These are phyloP conservation scores for Theileria annulata DNA, from an alignment of 169 alveolate genomes.

Conservation along the genomic window DNA sequence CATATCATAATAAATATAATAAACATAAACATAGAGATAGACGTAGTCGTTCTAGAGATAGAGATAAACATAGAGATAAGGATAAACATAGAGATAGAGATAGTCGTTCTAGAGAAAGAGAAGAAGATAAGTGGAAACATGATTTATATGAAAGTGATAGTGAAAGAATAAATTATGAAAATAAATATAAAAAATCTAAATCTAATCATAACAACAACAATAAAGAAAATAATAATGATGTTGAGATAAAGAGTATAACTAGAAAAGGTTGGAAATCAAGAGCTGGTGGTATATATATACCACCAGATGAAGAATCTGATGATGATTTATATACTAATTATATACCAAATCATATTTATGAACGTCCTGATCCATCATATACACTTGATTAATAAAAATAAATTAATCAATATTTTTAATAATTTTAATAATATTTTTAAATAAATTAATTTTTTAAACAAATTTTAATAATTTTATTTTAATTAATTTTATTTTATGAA, in stretches of 20 bases:
- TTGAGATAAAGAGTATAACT: background rate
- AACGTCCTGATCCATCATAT: constrained; percentile 1
- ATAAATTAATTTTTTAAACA: too few species aligned
- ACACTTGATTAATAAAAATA: background rate
- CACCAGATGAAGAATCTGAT: constrained; percentile 36
- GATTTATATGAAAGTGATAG: constrained; percentile 39
- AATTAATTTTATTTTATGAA: too few species aligned
- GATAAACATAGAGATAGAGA: background rate
- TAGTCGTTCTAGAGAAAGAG: background rate
- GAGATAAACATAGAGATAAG: background rate
- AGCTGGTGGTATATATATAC: constrained; percentile 68
- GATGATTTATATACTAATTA: constrained; percentile 38
- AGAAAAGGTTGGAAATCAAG: constrained; percentile 60
- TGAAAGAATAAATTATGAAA: constrained; percentile 16
- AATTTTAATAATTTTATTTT: too few species aligned
- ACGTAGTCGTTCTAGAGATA: background rate
- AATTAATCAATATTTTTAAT: too few species aligned
- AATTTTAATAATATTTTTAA: too few species aligned
- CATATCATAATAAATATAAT: constrained; percentile 1
- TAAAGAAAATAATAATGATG: background rate
- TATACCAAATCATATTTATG: background rate
- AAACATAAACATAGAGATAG: background rate
- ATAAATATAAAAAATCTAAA: background rate
- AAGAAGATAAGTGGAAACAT: constrained; percentile 49
- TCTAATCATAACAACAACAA: too few species aligned